Conservation (phyloP, 257 asterid genomes). For the Solanum sejunctum region DNA sequence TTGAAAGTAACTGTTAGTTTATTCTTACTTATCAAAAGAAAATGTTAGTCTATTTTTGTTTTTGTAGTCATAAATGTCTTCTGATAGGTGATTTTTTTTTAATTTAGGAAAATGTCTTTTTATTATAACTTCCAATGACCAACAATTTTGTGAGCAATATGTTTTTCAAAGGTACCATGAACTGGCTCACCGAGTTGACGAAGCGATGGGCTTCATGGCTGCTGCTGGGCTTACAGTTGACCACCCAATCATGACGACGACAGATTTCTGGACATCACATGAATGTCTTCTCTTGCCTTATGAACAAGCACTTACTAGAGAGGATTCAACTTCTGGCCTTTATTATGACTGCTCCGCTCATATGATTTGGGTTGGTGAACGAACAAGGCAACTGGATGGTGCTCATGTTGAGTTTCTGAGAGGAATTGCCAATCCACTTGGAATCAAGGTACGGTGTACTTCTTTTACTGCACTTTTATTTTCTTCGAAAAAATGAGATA, state of each 20-base stretch:
- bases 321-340: constrained; percentile 69
- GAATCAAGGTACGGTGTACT: constrained; percentile 42
- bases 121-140: neutral
- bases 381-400: constrained; percentile 66
- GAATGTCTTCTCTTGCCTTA: constrained; percentile 64
- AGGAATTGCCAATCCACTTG: constrained; percentile 65
- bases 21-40: neutral
- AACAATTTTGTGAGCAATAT: neutral
- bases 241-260: constrained; percentile 60
- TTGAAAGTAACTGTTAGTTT: neutral
- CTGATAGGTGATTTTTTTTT: too few species aligned
- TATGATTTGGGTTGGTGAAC: constrained; percentile 82
- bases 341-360: constrained; percentile 72
- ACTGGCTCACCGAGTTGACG: constrained; percentile 66
- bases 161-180: constrained; percentile 40
- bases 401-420: constrained; percentile 69
- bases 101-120: neutral
- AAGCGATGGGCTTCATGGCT: constrained; percentile 70
- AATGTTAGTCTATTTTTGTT: neutral
- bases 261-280: constrained; percentile 72
- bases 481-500: neutral
- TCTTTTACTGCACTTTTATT: neutral
- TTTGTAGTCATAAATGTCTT: neutral
- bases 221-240: constrained; percentile 56
- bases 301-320: constrained; percentile 66